A percentile compares a stretch with the other conserved stretches of the same genome.
These are phyloP conservation scores for Chaetomiaceae sp. DNA, from an alignment of 2,329 filamentous ascomycete genomes.

Conservation along the genomic window DNA sequence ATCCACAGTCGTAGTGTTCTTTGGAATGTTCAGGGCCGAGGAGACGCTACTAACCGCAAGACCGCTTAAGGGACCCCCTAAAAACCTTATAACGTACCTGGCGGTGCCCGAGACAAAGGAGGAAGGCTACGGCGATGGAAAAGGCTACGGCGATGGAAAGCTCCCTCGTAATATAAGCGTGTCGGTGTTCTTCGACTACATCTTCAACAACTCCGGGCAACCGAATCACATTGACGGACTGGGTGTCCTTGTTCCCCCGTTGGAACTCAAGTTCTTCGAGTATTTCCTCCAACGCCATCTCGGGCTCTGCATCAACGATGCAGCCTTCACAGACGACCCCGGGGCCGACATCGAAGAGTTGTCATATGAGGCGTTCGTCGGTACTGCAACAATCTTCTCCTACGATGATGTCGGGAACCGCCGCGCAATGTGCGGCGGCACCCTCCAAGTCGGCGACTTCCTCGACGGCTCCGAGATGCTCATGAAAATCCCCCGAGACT, in stretches of 20 bases:
- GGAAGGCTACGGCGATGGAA: not conserved
- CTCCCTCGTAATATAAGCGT: not conserved
- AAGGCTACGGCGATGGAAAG: not conserved
- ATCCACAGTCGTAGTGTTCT: not conserved
- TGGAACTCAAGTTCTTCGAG: not conserved
- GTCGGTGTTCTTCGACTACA: not conserved
- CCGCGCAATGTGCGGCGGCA: too few species aligned
- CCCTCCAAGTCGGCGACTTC: too few species aligned
- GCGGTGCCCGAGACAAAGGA: not conserved
- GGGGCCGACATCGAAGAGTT: not conserved
- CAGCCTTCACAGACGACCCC: not conserved
- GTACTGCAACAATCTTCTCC: not conserved
- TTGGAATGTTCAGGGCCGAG: conserved; percentile 3
- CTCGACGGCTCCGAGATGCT: conserved; percentile 1
- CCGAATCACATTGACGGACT: not conserved
- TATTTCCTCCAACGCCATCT: not conserved
- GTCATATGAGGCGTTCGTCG: not conserved
- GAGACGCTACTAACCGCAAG: not conserved
- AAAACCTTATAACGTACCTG: not conserved
- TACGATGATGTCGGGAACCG: not conserved
- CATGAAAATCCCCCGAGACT: not conserved
- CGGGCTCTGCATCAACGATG: not conserved
- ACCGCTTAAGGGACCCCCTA: not conserved
- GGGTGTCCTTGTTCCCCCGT: not conserved
- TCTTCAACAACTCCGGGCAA: not conserved